These are phyloP conservation scores for Bromus sterilis DNA, from an alignment of 176 grass and related monocot species.

Conservation along the genomic window DNA sequence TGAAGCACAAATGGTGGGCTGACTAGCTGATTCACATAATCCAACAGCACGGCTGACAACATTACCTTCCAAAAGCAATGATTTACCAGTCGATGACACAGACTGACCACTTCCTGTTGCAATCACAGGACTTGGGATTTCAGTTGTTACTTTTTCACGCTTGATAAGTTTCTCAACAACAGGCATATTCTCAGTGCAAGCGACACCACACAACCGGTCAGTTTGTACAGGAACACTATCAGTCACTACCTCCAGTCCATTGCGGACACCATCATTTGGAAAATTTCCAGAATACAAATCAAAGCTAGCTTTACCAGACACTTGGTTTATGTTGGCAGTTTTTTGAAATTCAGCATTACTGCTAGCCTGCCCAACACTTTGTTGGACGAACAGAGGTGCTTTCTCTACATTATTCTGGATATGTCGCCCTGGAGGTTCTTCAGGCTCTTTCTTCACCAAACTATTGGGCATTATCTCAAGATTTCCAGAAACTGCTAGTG, in stretches of 20 bases:
- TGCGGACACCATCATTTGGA: neutral
- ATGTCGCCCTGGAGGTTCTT: conserved; percentile 16
- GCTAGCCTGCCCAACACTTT: conserved; percentile 8
- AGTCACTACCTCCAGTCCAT: neutral
- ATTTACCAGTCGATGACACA: neutral
- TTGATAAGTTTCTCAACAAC: conserved; percentile 25
- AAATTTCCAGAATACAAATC: conserved; percentile 32
- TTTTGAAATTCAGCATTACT: conserved; percentile 12
- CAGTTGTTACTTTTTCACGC: conserved; percentile 3
- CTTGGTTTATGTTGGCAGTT: neutral
- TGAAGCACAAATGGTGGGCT: neutral
- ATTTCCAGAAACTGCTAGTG: conserved; percentile 9
- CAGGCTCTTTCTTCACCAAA: conserved; percentile 40
- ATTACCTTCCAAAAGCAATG: neutral
- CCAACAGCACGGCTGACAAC: neutral
- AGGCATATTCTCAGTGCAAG: neutral
- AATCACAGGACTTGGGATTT: neutral
- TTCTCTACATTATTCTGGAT: conserved; percentile 11
- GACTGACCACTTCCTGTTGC: neutral
- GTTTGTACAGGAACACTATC: neutral
- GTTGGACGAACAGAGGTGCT: neutral
- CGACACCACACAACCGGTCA: neutral
- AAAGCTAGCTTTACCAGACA: conserved; percentile 3
- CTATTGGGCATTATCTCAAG: neutral
- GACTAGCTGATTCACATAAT: conserved; percentile 9